Percentiles rank a stretch among this genome's conserved stretches.
Evolutionary conservation across 768 basidiomycete species (phyloP).

Genomic region (Nidula microcarpa): DNA sequence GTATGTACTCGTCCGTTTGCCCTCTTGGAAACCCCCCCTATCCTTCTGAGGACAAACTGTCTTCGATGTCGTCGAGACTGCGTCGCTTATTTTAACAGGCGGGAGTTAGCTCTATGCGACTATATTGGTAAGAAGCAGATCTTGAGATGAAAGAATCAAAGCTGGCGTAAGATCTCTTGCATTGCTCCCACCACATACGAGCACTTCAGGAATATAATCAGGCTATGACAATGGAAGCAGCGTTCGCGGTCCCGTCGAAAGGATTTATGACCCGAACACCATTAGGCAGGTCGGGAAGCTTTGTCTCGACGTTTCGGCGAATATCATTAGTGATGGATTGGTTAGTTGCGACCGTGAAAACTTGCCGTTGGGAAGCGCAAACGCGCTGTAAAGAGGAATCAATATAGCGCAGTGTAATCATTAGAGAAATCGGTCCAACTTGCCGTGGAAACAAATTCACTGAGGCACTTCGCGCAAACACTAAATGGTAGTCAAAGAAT

Average conservation of each 20-base stretch:
- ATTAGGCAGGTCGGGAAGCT: slow-evolving; percentile 40
- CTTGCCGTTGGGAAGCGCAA: slow-evolving; percentile 35
- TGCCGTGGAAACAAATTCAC: slow-evolving; percentile 23
- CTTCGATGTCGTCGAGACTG: too few species aligned
- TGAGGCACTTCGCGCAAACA: slow-evolving; percentile 19
- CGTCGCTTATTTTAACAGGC: too few species aligned
- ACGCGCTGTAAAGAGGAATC: slow-evolving; percentile 16
- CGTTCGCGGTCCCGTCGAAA: slow-evolving; percentile 31
- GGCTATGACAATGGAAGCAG: slow-evolving; percentile 34
- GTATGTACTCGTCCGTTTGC: too few species aligned
- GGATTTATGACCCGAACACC: slow-evolving; percentile 39
- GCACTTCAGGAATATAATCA: slow-evolving; percentile 39
- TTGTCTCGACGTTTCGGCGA: slow-evolving; percentile 31
- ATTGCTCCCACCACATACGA: slow-evolving; percentile 44
- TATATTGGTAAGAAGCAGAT: slow-evolving; percentile 40
- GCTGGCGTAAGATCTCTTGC: slow-evolving; percentile 23
- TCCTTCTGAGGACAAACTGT: too few species aligned
- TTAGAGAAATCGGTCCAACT: slow-evolving; percentile 8
- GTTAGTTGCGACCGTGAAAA: slow-evolving; percentile 38
- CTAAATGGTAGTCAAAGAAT: too few species aligned
- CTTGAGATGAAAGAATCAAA: slow-evolving; percentile 31
- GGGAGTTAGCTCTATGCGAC: slow-evolving; percentile 34
- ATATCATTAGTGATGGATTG: slow-evolving; percentile 38
- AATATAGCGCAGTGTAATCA: slow-evolving; percentile 8
- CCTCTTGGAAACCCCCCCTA: too few species aligned